Percentiles rank a stretch among this genome's conserved stretches.
phyloP scores from a whole-genome alignment of 768 basidiomycete species.

The Crassisporium funariophilum region DNA sequence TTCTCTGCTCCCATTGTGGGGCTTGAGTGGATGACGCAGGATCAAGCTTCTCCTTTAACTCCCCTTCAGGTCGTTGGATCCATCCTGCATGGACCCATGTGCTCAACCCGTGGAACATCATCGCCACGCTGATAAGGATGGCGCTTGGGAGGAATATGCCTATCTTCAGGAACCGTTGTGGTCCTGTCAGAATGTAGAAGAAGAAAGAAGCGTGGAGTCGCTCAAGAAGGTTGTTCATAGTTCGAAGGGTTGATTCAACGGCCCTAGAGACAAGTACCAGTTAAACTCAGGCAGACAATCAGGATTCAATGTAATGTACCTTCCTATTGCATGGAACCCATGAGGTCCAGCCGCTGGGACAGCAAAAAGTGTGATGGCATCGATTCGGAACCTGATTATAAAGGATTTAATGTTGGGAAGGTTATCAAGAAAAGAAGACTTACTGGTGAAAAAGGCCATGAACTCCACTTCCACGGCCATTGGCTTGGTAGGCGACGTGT shows the following conservation, averaged over 20 bases:
- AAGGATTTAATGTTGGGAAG: constrained; percentile 6
- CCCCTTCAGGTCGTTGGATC: constrained; percentile 25
- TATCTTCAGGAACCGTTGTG: constrained; percentile 79
- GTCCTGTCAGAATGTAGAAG: constrained; percentile 80
- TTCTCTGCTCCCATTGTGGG: constrained; percentile 45
- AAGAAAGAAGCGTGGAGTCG: constrained; percentile 97
- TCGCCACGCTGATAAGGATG: constrained; percentile 77
- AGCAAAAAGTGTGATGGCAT: constrained; percentile 90
- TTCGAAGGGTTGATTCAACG: constrained; percentile 85
- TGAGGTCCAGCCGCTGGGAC: constrained; percentile 89
- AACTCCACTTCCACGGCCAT: constrained; percentile 81
- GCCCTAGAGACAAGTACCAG: constrained; percentile 48
- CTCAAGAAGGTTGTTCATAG: constrained; percentile 93
- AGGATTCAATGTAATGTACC: constrained; percentile 45
- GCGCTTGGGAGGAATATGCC: constrained; percentile 89
- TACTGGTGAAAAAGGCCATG: constrained; percentile 91
- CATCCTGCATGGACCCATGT: constrained; percentile 73
- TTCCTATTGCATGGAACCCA: constrained; percentile 91
- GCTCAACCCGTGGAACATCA: constrained; percentile 83
- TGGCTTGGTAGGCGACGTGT: constrained; percentile 73
- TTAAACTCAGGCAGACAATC: constrained; percentile 4
- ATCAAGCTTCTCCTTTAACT: constrained; percentile 19
- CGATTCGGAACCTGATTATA: constrained; percentile 78
- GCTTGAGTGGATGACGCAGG: constrained; percentile 3
- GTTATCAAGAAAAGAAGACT: constrained; percentile 17